A percentile compares a stretch with the other conserved stretches of the same genome.
These are phyloP conservation scores for Gremmenia infestans DNA, from an alignment of 2,329 filamentous ascomycete species.

Conservation along the genomic window DNA sequence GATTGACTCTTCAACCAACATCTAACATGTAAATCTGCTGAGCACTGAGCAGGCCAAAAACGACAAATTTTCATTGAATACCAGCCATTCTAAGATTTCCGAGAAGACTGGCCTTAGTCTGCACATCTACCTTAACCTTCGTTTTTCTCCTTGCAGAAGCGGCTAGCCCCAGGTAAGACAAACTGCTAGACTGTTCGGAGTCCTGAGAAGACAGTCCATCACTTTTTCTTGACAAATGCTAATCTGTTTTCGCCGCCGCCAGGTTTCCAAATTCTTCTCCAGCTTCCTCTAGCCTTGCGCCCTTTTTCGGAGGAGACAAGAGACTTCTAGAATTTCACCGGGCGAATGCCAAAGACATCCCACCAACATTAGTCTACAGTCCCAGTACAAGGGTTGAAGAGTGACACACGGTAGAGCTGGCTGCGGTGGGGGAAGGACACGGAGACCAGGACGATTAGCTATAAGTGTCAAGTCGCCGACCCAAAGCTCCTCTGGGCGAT, in stretches of 20 bases:
- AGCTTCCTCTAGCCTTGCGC: constrained; percentile 2
- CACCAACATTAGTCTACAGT: neutral
- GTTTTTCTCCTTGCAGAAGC: neutral
- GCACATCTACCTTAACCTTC: neutral
- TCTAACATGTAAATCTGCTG: neutral
- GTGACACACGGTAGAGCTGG: neutral
- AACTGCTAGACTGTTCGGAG: constrained; percentile 1
- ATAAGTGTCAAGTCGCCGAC: neutral
- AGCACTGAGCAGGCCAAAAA: neutral
- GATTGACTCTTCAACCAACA: too few relatives aligned
- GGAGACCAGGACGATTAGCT: neutral
- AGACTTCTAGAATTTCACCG: neutral
- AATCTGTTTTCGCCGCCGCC: neutral
- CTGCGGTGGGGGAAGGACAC: neutral
- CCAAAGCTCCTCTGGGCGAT: neutral
- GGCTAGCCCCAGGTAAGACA: constrained; percentile 12
- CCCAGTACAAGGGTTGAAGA: neutral
- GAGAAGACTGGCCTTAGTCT: neutral
- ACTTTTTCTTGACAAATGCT: neutral
- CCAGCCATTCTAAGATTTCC: neutral
- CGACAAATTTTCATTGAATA: neutral
- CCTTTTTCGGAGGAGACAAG: neutral
- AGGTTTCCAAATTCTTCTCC: neutral
- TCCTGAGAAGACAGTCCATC: neutral
- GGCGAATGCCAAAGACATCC: neutral